Base-by-base conservation (phyloP, 2,329 filamentous ascomycete genomes). In the Calonectria honghensis region DNA sequence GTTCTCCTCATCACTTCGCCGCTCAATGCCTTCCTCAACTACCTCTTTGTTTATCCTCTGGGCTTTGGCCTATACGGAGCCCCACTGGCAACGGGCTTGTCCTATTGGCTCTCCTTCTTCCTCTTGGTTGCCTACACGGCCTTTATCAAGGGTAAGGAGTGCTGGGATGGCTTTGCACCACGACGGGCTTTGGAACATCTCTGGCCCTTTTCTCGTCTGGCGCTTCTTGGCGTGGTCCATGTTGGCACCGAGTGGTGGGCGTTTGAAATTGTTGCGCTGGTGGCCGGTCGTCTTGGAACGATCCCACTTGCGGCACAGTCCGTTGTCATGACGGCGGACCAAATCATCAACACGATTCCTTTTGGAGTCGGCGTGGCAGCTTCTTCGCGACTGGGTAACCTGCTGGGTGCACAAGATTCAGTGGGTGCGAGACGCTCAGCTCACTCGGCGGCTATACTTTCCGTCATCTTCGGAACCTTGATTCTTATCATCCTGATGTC, bases 171-270 rank as follows among this genome's bases (percentile, higher is more conserved):
- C 0, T 92, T 89, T 2, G 82, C 92, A 83, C 91, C 91, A 9
- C 88, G 89, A 5, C 89, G 89, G 63, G 93, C 93, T 2, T 82
- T 94, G n/a, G 87, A 90, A 1, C 94, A 96, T 79, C 87, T 94
- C 20, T 85, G 90, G 20, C 92, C 92, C 0, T 98, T 98, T 82
- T 89, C 94, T 1, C 91, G 92, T 13, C 91, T 98, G 4, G 94
- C 95, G 0, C 84, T 94, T 18, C 87, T 97, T 0, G 96, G 95
- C 0, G 89, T 97, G 52, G 86, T 97, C 4, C 95, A 97, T 77
- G 94, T 98, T 6, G 96, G 95, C 4, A 97, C 95, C 0, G 96
- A 98, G 85, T 98, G 95, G 95, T 97, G 95, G 95, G 96, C 95
- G 0, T 98, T 98, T 79, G 95, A 97, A 85, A 96, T 97, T 77